These are phyloP conservation scores for Nannochloris sp. DNA, from an alignment of 139 green algal species.

Conservation along the genomic window DNA sequence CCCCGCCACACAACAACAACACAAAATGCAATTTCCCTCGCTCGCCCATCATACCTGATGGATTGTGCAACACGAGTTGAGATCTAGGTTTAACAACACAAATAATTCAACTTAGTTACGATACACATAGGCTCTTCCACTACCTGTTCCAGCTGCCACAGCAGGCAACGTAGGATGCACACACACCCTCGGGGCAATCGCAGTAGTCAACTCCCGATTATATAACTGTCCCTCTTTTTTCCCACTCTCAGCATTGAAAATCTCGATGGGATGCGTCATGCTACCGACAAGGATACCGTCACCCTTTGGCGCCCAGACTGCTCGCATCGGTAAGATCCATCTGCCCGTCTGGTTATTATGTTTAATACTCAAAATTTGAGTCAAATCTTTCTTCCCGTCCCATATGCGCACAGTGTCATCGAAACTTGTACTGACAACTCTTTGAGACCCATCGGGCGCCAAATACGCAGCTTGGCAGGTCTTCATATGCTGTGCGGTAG, in stretches of 20 bases:
- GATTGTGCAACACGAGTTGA: no score
- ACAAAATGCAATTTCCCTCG: no score
- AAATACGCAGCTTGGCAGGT: conserved; percentile 57
- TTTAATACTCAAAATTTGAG: conserved; percentile 3
- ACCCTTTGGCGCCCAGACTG: background rate
- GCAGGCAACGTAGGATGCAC: conserved; percentile 29
- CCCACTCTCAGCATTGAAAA: conserved; percentile 23
- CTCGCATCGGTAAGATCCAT: conserved; percentile 6
- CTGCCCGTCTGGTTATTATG: conserved; percentile 66
- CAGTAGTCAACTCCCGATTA: conserved; percentile 44
- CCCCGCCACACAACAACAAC: no score
- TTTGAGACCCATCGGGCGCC: conserved; percentile 28
- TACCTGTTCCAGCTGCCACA: conserved; percentile 38
- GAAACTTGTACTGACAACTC: conserved; percentile 49
- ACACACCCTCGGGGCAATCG: conserved; percentile 39
- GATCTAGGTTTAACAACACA: no score
- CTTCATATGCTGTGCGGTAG: background rate
- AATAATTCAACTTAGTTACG: no score
- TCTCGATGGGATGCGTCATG: conserved; percentile 50
- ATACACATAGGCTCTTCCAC: conserved; percentile 11
- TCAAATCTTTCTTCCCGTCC: conserved; percentile 26
- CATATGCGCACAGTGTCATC: conserved; percentile 66
- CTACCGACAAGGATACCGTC: conserved; percentile 15
- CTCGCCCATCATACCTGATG: no score
- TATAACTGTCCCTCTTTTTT: conserved; percentile 13